Evolutionary conservation across 2,329 filamentous ascomycete genomes (phyloP), one percentile per base, ranked within the genome.

Genomic region (Fusarium fujikuroi): DNA sequence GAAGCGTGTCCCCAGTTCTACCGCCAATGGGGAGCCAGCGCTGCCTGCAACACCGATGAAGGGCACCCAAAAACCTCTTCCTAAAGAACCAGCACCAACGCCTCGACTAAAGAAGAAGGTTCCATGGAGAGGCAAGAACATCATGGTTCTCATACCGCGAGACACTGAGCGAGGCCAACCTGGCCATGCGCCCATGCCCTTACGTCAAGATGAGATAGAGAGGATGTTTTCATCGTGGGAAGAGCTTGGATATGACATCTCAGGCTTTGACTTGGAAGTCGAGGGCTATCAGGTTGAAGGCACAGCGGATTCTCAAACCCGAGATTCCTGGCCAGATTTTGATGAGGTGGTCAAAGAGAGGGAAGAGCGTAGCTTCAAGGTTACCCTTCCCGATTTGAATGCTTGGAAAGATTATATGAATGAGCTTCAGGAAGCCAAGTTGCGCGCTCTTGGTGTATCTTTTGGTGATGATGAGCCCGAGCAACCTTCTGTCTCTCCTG

Each of bases 401-500:
- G 87, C 88, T 2, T 91, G 89, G 89, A 92, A 94, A 78, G 86
- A 90, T 32, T 97, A 98, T 81, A 92, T 95, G 66, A 89, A 92
- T 61, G 92, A 92, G 74, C 85, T 98, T 40, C 91, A 93, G 75
- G 96, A 99, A 84, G 94, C 95, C 69, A 99, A 98, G 83, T 87
- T 99, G 59, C 91, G 95, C 69, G 95, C 95, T 57, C 87, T 99
- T 62, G 96, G 96, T 73, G 96, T 98, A 18, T 95, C 91, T 23
- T 87, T 93, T 69, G 93, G 91, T 40, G 91, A 92, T 54, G 92
- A 94, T 10, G 93, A 96, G 58, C 89, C 91, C 16, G 83, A 88
- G 68, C 84, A 88, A 8, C 84, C 87, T 46, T 90, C 90, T 7
- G 87, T 92, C 73, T 95, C 94, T 19, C 91, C 92, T 15, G 89